Conservation (phyloP, 352 stramenopile genomes). For the Globisporangium camurandrum region DNA sequence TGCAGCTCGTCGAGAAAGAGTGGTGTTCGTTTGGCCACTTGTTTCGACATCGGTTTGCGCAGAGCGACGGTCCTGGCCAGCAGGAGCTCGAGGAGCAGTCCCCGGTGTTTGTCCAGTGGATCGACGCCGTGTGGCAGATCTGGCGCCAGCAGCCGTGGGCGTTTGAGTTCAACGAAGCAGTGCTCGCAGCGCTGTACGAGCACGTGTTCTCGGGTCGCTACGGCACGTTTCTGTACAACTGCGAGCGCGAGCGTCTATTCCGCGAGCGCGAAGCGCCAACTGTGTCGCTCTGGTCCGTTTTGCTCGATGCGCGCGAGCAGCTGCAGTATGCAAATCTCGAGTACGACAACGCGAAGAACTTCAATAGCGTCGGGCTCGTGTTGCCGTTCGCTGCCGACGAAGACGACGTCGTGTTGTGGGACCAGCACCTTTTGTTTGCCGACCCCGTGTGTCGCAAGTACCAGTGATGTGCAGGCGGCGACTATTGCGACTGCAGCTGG, state of each 20-base stretch:
- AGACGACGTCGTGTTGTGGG: slow-evolving; percentile 79
- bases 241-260: slow-evolving; percentile 74
- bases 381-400: slow-evolving; percentile 78
- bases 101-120: slow-evolving; percentile 98
- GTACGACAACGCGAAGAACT: slow-evolving; percentile 81
- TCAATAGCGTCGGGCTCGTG: slow-evolving; percentile 76
- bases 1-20: slow-evolving; percentile 97
- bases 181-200: slow-evolving; percentile 92
- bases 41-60: slow-evolving; percentile 94
- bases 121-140: slow-evolving; percentile 98
- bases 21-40: slow-evolving; percentile 99
- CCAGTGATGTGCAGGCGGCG: too few relatives aligned
- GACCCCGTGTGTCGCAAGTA: slow-evolving; percentile 85
- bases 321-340: slow-evolving; percentile 76
- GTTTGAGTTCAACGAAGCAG: slow-evolving; percentile 97
- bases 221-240: slow-evolving; percentile 97
- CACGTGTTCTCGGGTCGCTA: slow-evolving; percentile 96
- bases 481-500: too few relatives aligned
- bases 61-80: slow-evolving; percentile 90
- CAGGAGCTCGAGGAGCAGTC: slow-evolving; percentile 96
- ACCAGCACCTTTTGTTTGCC: slow-evolving; percentile 70
- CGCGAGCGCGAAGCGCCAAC: slow-evolving; percentile 54
- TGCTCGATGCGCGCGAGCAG: slow-evolving; percentile 54
- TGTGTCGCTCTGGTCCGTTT: slow-evolving; percentile 58
- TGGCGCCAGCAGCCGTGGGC: slow-evolving; percentile 93